Evolutionary conservation across 306 rosid genomes (phyloP).

Genomic region (Ziziphus jujuba): DNA sequence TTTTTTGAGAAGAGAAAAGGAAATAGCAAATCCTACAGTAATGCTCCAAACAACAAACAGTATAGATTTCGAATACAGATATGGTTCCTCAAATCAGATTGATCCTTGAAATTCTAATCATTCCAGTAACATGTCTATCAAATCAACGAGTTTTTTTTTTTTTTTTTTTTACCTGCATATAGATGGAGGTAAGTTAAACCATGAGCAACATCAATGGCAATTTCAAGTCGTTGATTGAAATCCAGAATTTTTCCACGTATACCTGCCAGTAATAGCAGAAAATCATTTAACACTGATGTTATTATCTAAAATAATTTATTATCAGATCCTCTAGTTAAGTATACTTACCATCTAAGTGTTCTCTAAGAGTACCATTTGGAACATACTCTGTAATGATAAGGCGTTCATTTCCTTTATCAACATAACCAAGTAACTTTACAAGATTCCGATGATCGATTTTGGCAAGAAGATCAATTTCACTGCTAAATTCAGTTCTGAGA

Average conservation of each 20-base stretch:
- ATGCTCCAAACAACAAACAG: neutral
- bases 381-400: slow-evolving; percentile 88
- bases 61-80: too few relatives aligned
- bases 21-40: neutral
- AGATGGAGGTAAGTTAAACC: slow-evolving; percentile 88
- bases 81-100: neutral
- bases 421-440: slow-evolving; percentile 83
- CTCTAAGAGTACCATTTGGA: slow-evolving; percentile 86
- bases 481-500: slow-evolving; percentile 78
- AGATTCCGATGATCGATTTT: slow-evolving; percentile 95
- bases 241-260: slow-evolving; percentile 70
- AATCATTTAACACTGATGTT: slow-evolving; percentile 16
- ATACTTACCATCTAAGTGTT: slow-evolving; percentile 92
- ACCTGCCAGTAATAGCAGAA: slow-evolving; percentile 52
- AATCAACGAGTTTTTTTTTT: too few relatives aligned
- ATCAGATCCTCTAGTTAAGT: slow-evolving; percentile 16
- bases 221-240: slow-evolving; percentile 95
- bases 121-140: neutral
- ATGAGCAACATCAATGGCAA: slow-evolving; percentile 97
- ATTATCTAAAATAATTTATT: slow-evolving; percentile 17
- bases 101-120: neutral
- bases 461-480: slow-evolving; percentile 84
- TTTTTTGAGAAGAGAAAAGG: neutral
- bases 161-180: slow-evolving; percentile 73
- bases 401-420: slow-evolving; percentile 85